Base-by-base conservation (phyloP, 768 basidiomycete species). In the Phlebiopsis flavidoalba region DNA sequence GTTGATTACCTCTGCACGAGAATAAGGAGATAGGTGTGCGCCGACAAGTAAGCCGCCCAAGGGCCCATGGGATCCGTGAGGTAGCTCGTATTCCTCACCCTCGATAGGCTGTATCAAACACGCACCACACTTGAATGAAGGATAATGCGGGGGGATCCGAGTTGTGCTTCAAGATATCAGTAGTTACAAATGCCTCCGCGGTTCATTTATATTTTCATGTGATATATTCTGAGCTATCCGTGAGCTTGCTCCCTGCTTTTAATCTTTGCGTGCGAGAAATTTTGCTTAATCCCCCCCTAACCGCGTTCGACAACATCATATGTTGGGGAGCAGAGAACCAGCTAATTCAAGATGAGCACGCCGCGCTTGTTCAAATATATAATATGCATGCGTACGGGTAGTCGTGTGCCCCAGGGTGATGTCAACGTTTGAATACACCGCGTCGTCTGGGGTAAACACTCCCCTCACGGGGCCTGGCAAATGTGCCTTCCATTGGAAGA, bases 131-230 rank as follows among this genome's bases (percentile, higher is more conserved):
- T 98, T 97, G 80, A 91, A 95, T 52, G n/a, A 98, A 78, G 2
- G 93, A 95, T 21, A 98, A 74, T 1, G 95, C 95, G 7, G 95
- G 95, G n/a, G 1, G 92, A 95, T 95, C 95, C n/a, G n/a, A 98
- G 67, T 92, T 90, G 68, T 86, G 82, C 76, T 98, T 97, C 60
- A 98, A 82, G 54, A 96, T 93, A 74, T 97, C 91, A 65, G 94
- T n/a, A n/a, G n/a, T n/a, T 90, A 69, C 91, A 93, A 57, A 93
- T 87, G 64, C 79, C 81, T 47, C 89, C 91, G 55, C 82, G 80
- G 60, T 91, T n/a, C 89, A 54, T 86, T 88, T 49, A 91, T 91
- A 79, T 94, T n/a, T n/a, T 93, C 90, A 93, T 91, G 68, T 94
- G 91, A 67, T 93, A 93, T 70, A 93, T 91, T 67, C 89, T 91